Percentiles rank a stretch among this genome's conserved stretches.
These are phyloP conservation scores for Polytrichum formosum DNA, from an alignment of 225 moss, liverwort and hornwort species.

Conservation along the genomic window DNA sequence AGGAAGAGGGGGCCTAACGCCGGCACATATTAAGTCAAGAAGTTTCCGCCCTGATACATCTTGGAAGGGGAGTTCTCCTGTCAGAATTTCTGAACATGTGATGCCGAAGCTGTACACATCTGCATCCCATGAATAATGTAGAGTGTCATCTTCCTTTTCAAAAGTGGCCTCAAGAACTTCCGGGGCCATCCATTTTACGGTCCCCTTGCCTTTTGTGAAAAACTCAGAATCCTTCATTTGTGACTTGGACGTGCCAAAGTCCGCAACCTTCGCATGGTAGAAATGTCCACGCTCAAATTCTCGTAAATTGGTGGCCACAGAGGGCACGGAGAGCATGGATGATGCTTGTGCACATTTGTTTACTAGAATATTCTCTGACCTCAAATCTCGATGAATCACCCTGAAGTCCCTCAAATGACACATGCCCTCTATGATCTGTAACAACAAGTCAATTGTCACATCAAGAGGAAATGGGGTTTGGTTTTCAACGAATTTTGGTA, in stretches of 20 bases:
- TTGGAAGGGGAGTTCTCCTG: conserved; percentile 13
- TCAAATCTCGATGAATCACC: conserved; percentile 28
- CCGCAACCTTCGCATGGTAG: conserved; percentile 20
- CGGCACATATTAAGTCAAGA: not conserved
- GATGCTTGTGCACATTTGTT: not conserved
- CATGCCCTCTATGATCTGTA: conserved; percentile 14
- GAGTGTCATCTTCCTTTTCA: conserved; percentile 3
- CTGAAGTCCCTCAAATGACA: conserved; percentile 14
- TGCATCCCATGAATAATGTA: conserved; percentile 12
- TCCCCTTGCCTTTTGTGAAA: conserved; percentile 1
- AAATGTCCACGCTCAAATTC: not conserved
- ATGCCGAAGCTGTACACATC: conserved; percentile 23
- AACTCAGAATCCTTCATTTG: conserved; percentile 22
- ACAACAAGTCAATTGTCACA: conserved; percentile 18
- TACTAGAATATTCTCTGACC: conserved; percentile 17
- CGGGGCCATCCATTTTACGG: conserved; percentile 13
- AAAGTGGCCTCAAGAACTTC: conserved; percentile 8
- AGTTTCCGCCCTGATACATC: not conserved
- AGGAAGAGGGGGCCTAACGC: conserved; percentile 15
- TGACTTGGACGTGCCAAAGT: conserved; percentile 23
- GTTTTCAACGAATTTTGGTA: not conserved
- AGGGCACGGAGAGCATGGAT: not conserved
- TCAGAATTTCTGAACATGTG: conserved; percentile 19
- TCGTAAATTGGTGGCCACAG: not conserved
- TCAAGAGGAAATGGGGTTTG: conserved; percentile 12